Evolutionary conservation across 75 land plant species (phyloP).

Genomic region (Isoetes taiwanensis): DNA sequence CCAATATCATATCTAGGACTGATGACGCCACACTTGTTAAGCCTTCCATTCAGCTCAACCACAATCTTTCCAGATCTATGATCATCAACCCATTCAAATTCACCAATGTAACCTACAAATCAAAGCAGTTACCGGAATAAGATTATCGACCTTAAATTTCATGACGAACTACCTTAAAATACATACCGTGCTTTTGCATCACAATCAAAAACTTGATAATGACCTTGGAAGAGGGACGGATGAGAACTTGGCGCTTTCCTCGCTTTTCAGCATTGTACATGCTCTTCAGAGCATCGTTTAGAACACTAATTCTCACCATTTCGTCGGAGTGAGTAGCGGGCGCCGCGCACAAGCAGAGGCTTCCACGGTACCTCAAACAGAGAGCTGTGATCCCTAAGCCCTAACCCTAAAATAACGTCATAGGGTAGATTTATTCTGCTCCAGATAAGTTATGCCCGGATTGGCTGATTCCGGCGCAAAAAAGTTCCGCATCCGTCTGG

Average conservation of each 20-base stretch:
- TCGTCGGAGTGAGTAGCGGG: too few species aligned
- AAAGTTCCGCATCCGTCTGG: too few species aligned
- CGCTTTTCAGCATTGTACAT: slow-evolving; percentile 57
- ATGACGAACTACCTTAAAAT: background rate
- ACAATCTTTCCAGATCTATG: slow-evolving; percentile 51
- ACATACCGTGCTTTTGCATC: slow-evolving; percentile 52
- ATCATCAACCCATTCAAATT: slow-evolving; percentile 57
- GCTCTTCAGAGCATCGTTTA: slow-evolving; percentile 51
- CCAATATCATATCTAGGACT: slow-evolving; percentile 54
- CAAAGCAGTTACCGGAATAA: background rate
- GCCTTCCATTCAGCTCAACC: slow-evolving; percentile 49
- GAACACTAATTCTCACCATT: slow-evolving; percentile 45
- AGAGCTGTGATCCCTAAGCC: too few species aligned
- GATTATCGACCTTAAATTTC: background rate
- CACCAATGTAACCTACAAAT: slow-evolving; percentile 48
- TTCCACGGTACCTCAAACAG: too few species aligned
- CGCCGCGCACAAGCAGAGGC: too few species aligned
- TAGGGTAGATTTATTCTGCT: too few species aligned
- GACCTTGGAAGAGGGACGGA: slow-evolving; percentile 48
- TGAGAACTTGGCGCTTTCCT: slow-evolving; percentile 52
- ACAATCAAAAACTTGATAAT: slow-evolving; percentile 49
- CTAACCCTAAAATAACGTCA: too few species aligned
- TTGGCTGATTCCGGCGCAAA: too few species aligned
- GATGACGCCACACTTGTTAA: slow-evolving; percentile 57
- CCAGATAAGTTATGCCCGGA: too few species aligned